Evolutionary conservation across 1,284 basidiomycete genomes (phyloP).

Genomic region (Tranzscheliella williamsii): DNA sequence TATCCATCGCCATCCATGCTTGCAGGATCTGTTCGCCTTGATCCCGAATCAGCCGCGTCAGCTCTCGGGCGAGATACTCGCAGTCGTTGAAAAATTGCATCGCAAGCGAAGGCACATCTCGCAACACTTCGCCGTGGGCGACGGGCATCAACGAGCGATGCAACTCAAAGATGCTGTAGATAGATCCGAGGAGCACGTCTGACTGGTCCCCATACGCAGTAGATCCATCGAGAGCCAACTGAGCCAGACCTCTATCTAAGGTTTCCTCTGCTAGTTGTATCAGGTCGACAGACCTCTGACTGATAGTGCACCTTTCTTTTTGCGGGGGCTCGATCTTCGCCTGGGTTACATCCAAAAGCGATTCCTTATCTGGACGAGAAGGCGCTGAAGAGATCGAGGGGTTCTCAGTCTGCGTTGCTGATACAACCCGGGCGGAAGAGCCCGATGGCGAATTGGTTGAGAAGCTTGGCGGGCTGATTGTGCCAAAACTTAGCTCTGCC

Average conservation of each 20-base stretch:
- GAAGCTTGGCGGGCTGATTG: no score
- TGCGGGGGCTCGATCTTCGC: no score
- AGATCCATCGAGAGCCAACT: neutral
- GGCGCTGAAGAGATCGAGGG: no score
- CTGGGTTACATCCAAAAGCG: no score
- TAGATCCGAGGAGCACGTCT: constrained; percentile 1
- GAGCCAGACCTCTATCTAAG: neutral
- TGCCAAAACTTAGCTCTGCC: no score
- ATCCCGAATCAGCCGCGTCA: constrained; percentile 41
- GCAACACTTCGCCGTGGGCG: constrained; percentile 67
- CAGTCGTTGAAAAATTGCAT: constrained; percentile 89
- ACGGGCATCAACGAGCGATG: constrained; percentile 82
- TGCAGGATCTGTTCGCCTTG: constrained; percentile 55
- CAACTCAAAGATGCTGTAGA: constrained; percentile 72
- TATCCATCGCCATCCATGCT: constrained; percentile 7
- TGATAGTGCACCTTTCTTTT: constrained; percentile 5
- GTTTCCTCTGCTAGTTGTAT: constrained; percentile 1
- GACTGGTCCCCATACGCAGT: constrained; percentile 2
- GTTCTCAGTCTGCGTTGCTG: no score
- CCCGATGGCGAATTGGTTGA: no score
- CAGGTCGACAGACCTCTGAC: constrained; percentile 5
- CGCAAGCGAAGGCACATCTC: constrained; percentile 67
- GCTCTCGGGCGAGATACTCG: constrained; percentile 67
- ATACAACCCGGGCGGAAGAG: no score
- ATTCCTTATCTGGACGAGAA: no score